Percentiles rank a stretch among this genome's conserved stretches.
Conservation (phyloP, 257 asterid species). For the Fraxinus quadrangulata region DNA sequence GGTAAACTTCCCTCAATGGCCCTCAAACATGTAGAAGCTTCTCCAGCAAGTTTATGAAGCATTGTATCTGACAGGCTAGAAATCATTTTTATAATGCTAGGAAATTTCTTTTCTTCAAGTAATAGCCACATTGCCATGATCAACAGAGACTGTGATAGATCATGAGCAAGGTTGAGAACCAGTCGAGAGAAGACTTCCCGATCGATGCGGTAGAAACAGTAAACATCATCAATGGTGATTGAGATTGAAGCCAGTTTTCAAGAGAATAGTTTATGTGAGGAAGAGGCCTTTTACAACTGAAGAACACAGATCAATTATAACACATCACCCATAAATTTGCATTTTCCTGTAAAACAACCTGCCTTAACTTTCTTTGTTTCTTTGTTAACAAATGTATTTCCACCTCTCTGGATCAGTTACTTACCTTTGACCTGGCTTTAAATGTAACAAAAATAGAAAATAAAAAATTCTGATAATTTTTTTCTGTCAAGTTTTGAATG, state of each 20-base stretch:
- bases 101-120: constrained; percentile 52
- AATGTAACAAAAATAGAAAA: too few species aligned
- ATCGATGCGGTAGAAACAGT: constrained; percentile 17
- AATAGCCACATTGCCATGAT: constrained; percentile 59
- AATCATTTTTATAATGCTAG: constrained; percentile 7
- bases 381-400: not conserved
- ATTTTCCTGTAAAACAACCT: not conserved
- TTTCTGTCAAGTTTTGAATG: too few species aligned
- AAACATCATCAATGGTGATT: constrained; percentile 9
- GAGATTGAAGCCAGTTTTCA: not conserved
- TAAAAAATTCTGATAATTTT: too few species aligned
- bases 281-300: not conserved
- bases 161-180: constrained; percentile 22
- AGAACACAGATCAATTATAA: too few species aligned
- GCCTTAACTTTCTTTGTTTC: not conserved
- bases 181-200: constrained; percentile 10
- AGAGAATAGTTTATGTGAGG: too few species aligned
- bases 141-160: constrained; percentile 50
- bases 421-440: too few species aligned
- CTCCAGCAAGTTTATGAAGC: constrained; percentile 45
- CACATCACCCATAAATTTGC: too few species aligned
- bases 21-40: constrained; percentile 51
- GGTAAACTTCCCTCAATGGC: constrained; percentile 25
- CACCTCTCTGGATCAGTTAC: too few species aligned
- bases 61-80: not conserved